Evolutionary conservation across 2,329 filamentous ascomycete genomes (phyloP), one percentile per base, ranked within the genome.

Genomic region (Alternaria triticimaculans): DNA sequence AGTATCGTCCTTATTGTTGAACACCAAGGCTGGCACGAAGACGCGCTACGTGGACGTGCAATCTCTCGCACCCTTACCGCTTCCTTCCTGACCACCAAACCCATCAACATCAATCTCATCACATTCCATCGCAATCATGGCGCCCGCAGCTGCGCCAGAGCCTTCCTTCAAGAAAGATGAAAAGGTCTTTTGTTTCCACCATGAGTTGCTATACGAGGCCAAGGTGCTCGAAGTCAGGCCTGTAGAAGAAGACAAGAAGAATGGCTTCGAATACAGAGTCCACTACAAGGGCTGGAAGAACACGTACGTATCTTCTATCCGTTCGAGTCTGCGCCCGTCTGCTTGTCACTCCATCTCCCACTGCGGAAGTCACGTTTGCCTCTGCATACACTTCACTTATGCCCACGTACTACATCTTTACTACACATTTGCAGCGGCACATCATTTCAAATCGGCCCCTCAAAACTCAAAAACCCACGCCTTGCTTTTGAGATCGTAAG

Each of bases 221-320:
- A 98, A 98, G 83, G 90, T 99, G 56, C 88, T 97, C 68, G 94
- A 97, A 69, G 86, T 92, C 30, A 89, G 87, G 72, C 83, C 84
- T 80, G 85, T 86, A 75, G 88, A 90, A 64, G 79, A 83, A 7
- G 84, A 84, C 48, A 90, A 92, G 81, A 90, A 89, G 79, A 90
- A 90, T 65, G 89, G 91, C 33, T 94, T 89, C 77, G 89, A 93
- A 79, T 99, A 97, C 84, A 92, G 92, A 77, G 92, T 99, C 59
- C 96, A 99, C 82, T 99, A 99, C 85, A 98, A 98, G 82, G 96
- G 96, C 76, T 99, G 96, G 96, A 99, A 99, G 86, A 94, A 95
- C 80, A 97, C 94, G 87, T 92, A 84, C 83, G 89, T 89, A 63
- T 28, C 25, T 62, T 43, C 50, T 3, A 49, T 37, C 43, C 62